Base-by-base conservation (phyloP, 2,329 filamentous ascomycete species). In the Botrytis pseudocinerea region DNA sequence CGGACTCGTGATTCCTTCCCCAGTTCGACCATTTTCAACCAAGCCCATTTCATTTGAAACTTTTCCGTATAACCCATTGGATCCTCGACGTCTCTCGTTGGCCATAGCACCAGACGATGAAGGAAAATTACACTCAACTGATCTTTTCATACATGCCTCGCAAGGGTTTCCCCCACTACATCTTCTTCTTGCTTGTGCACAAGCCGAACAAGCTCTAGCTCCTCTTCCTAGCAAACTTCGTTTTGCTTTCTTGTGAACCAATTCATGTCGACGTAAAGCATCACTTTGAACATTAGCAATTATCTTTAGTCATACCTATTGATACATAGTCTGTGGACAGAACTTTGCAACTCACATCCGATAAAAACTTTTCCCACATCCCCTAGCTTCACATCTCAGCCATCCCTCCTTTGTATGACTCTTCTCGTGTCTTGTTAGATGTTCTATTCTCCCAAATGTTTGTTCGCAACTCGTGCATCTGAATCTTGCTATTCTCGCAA, bases 341-440 rank as follows among this genome's bases (percentile, higher is more conserved):
- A 28, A 57, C 25, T 10, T 44, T 9, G 8, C n/a, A 54, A 68
- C 64, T 48, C 48, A 68, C 64, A 46, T 54, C 25, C 51, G 46
- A 69, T 69, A 69, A 35, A 69, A 69, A n/a, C 66, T 20, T 22
- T 69, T 69, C 40, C 51, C 35, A 69, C 66, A 69, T 32, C 44
- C 44, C 12, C 44, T 32, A 46, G 28, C 20, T n/a, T n/a, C 48
- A 69, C 66, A 69, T 20, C 25, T 42, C 48, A 69, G 42, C 48
- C 48, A 60, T 9, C 66, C n/a, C 38, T 69, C 66, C 20, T 28
- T n/a, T 8, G 38, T 32, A 69, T 59, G 51, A 9, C 48, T 57
- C 22, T 38, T 28, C 35, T 28, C 54, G 35, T 69, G 66, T 38
- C 66, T 69, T 5, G 38, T 69, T 51, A 69, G 35, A 60, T 69